Conservation (phyloP, 2,329 filamentous ascomycete species). For the Hymenoscyphus repandus region DNA sequence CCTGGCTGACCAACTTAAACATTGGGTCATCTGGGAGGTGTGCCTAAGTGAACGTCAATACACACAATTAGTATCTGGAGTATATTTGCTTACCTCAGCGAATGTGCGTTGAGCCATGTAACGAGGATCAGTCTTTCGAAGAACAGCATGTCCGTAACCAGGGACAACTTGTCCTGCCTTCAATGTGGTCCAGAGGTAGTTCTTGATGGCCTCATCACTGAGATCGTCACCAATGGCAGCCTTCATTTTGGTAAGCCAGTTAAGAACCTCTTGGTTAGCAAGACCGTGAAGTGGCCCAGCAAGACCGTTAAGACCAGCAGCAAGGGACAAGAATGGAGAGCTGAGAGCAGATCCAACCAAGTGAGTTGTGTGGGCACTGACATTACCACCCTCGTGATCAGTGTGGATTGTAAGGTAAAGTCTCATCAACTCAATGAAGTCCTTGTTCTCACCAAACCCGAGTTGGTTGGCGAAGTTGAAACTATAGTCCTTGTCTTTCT, state of each 20-base stretch:
- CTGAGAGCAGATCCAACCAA: conserved; percentile 93
- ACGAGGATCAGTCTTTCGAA: conserved; percentile 98
- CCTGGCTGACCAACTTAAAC: conserved; percentile 99
- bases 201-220: conserved; percentile 91
- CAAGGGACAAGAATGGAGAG: conserved; percentile 94
- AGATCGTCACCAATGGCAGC: conserved; percentile 87
- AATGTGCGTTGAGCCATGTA: conserved; percentile 99
- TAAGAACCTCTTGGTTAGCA: conserved; percentile 98
- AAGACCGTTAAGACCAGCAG: conserved; percentile 95
- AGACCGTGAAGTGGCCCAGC: conserved; percentile 97
- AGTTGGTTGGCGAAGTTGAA: conserved; percentile 99
- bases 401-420: conserved; percentile 99
- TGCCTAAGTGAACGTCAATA: conserved; percentile 37
- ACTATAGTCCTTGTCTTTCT: conserved; percentile 99
- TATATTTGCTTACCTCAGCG: conserved; percentile 40
- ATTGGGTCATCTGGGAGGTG: conserved; percentile 96
- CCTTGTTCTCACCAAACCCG: conserved; percentile 87
- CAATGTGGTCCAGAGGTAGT: conserved; percentile 98
- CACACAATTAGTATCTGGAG: not conserved
- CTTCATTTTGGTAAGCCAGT: conserved; percentile 99
- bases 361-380: conserved; percentile 97
- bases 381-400: conserved; percentile 99
- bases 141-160: conserved; percentile 96
- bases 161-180: conserved; percentile 94
- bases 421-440: conserved; percentile 98